Evolutionary conservation across 208 protist species (phyloP).

Genomic region (Angomonas ambiguus): DNA sequence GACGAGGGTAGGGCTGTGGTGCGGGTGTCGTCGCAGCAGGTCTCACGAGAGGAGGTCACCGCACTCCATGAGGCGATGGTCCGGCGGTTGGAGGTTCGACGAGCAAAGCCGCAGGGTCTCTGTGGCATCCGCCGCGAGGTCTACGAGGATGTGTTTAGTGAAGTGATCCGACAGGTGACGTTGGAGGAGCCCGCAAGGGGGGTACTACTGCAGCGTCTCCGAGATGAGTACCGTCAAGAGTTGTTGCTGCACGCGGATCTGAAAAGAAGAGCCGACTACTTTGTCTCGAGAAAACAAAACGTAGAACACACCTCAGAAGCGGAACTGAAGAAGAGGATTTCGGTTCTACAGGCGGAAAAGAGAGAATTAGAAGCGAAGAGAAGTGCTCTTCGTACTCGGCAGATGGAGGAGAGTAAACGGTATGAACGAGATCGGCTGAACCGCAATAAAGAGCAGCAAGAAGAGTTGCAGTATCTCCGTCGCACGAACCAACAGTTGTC

Average conservation of each 20-base stretch:
- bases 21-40: constrained; percentile 57
- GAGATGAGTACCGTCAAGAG: constrained; percentile 90
- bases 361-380: constrained; percentile 24
- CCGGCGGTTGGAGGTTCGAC: constrained; percentile 76
- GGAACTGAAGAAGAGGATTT: constrained; percentile 26
- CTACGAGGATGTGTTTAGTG: constrained; percentile 96
- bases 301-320: neutral
- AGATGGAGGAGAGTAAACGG: constrained; percentile 20
- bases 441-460: constrained; percentile 84
- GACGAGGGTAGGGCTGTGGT: constrained; percentile 19
- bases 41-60: constrained; percentile 61
- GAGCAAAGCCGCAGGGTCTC: constrained; percentile 94
- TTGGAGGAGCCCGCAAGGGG: constrained; percentile 97
- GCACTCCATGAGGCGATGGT: constrained; percentile 90
- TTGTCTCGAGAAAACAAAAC: constrained; percentile 64
- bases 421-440: constrained; percentile 34
- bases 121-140: constrained; percentile 96
- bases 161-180: constrained; percentile 97
- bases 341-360: constrained; percentile 23
- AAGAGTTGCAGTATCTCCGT: constrained; percentile 95
- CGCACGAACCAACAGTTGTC: constrained; percentile 94
- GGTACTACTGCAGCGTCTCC: constrained; percentile 94
- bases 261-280: constrained; percentile 61
- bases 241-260: constrained; percentile 57
- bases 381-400: constrained; percentile 15